Percentiles rank a stretch among this genome's conserved stretches.
These are phyloP conservation scores for Bertia moriformis DNA, from an alignment of 2,329 filamentous ascomycete genomes.

Conservation along the genomic window DNA sequence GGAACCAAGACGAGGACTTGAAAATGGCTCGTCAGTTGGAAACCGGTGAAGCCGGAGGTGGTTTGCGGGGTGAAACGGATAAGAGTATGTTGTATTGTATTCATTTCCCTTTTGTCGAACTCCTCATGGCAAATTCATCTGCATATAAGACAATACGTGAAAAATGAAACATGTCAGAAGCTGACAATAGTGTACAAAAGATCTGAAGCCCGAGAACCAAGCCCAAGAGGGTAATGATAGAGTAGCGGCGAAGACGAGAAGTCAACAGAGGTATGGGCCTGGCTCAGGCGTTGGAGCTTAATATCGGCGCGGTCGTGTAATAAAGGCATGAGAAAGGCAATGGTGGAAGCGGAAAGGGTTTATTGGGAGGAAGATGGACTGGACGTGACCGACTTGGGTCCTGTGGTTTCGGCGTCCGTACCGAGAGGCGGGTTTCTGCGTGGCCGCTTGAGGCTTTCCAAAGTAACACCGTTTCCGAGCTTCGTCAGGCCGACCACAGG, in stretches of 20 bases:
- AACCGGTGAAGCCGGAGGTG: no score
- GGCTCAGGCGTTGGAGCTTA: background rate
- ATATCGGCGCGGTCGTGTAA: background rate
- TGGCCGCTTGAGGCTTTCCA: slow-evolving; percentile 47
- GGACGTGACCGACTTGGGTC: background rate
- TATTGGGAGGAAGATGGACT: background rate
- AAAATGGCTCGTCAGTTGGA: no score
- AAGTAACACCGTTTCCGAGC: slow-evolving; percentile 46
- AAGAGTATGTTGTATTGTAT: background rate
- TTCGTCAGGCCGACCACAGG: slow-evolving; percentile 62
- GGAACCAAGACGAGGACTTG: background rate
- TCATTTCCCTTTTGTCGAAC: background rate
- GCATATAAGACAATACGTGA: no score
- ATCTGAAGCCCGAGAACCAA: background rate
- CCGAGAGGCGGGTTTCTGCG: slow-evolving; percentile 32
- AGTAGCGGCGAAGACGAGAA: background rate
- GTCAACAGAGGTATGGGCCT: slow-evolving; percentile 1
- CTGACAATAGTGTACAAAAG: background rate
- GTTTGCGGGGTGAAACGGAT: background rate
- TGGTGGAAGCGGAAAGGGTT: background rate
- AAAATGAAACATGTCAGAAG: no score
- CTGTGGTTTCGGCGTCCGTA: background rate
- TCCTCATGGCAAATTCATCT: no score
- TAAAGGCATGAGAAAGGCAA: background rate
- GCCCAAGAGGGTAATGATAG: no score